These are phyloP conservation scores for Medicago lupulina DNA, from an alignment of 306 rosid species.

Conservation along the genomic window DNA sequence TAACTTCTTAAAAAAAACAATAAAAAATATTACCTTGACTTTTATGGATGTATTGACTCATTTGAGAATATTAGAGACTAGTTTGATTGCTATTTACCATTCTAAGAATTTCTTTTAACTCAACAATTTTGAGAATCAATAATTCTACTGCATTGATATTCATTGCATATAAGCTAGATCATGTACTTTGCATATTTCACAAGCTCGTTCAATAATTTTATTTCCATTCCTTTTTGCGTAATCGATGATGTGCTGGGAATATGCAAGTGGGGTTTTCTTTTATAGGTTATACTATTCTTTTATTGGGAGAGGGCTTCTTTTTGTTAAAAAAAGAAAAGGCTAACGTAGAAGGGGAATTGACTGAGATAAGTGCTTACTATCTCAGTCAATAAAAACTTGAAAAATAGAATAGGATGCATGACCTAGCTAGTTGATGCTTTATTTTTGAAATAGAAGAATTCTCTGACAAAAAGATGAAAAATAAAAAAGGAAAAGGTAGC, in stretches of 20 bases:
- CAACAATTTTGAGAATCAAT: too few relatives aligned
- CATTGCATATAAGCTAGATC: too few relatives aligned
- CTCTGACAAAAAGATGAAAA: slow-evolving; percentile 70
- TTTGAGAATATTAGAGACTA: too few relatives aligned
- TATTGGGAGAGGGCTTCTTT: slow-evolving; percentile 21
- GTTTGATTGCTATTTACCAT: too few relatives aligned
- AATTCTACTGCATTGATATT: too few relatives aligned
- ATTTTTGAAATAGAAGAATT: slow-evolving; percentile 44
- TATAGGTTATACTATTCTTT: slow-evolving; percentile 35
- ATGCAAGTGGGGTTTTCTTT: slow-evolving; percentile 50
- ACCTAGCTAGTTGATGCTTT: slow-evolving; percentile 50
- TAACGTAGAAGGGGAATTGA: slow-evolving; percentile 32
- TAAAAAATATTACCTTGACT: too few relatives aligned
- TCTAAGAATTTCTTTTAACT: too few relatives aligned
- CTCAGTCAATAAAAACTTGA: slow-evolving; percentile 36
- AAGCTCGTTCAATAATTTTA: background rate
- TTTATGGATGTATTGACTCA: too few relatives aligned
- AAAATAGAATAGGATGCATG: slow-evolving; percentile 40
- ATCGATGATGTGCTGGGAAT: slow-evolving; percentile 50
- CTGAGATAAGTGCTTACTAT: background rate
- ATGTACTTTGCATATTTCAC: background rate
- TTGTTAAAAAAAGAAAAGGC: background rate
- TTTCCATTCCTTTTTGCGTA: slow-evolving; percentile 43
- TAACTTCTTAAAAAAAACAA: too few relatives aligned
- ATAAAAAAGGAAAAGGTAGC: slow-evolving; percentile 42